Evolutionary conservation across 352 stramenopile genomes (phyloP).

Genomic region (Phytophthora fragariaefolia): DNA sequence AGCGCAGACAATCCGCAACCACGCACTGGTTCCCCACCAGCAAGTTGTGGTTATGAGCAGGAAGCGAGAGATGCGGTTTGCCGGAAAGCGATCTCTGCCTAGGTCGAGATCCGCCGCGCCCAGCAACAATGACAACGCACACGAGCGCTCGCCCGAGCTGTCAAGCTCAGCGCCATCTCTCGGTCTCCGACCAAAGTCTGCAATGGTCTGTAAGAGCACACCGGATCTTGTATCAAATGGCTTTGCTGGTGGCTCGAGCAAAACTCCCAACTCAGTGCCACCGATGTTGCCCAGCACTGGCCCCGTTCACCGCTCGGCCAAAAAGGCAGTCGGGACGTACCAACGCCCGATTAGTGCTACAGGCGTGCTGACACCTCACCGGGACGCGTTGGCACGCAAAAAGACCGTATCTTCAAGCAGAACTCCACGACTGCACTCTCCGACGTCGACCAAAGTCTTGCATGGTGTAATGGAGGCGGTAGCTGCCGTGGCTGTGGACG

Average conservation of each 20-base stretch:
- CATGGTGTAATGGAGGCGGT: slow-evolving; percentile 13
- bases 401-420: neutral
- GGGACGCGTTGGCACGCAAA: slow-evolving; percentile 13
- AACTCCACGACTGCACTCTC: neutral
- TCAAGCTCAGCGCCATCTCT: neutral
- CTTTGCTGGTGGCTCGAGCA: neutral
- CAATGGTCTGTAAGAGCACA: slow-evolving; percentile 54
- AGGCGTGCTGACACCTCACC: slow-evolving; percentile 26
- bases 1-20: slow-evolving; percentile 21
- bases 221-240: slow-evolving; percentile 36
- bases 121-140: slow-evolving; percentile 23
- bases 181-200: slow-evolving; percentile 51
- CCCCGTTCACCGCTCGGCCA: slow-evolving; percentile 4
- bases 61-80: slow-evolving; percentile 41
- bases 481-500: neutral
- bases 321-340: neutral
- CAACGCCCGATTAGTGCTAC: slow-evolving; percentile 48
- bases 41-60: slow-evolving; percentile 50
- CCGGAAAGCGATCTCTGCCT: slow-evolving; percentile 36
- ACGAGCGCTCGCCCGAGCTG: slow-evolving; percentile 2
- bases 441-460: slow-evolving; percentile 4
- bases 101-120: slow-evolving; percentile 21
- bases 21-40: slow-evolving; percentile 35
- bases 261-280: neutral
- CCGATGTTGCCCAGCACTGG: neutral